A percentile compares a stretch with the other conserved stretches of the same genome.
Evolutionary conservation across 73 alveolate species (phyloP).

Genomic region (Breviolum minutum): DNA sequence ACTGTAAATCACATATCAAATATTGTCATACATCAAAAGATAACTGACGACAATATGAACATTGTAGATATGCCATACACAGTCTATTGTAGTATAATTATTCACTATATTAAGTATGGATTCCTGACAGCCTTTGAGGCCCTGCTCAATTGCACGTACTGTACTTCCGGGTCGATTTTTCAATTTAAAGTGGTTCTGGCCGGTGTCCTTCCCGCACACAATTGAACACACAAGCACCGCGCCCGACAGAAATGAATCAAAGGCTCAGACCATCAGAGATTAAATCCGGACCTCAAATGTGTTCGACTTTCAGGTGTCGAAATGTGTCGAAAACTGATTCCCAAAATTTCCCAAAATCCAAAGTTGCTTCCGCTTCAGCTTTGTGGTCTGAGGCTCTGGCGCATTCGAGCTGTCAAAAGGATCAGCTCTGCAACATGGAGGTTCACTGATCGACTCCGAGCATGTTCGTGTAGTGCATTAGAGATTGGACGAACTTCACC

Average conservation of each 20-base stretch:
- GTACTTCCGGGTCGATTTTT: not conserved
- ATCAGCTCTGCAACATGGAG: slow-evolving; percentile 52
- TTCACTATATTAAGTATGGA: too few species aligned
- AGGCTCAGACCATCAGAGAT: slow-evolving; percentile 26
- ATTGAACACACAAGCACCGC: too few species aligned
- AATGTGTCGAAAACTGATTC: not conserved
- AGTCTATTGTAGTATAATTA: too few species aligned
- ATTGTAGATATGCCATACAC: too few species aligned
- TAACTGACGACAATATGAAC: too few species aligned
- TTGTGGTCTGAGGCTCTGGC: not conserved
- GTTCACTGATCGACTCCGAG: slow-evolving; percentile 71
- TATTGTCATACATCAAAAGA: too few species aligned
- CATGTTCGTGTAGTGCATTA: slow-evolving; percentile 81
- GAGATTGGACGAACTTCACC: slow-evolving; percentile 89
- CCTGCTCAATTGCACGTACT: too few species aligned
- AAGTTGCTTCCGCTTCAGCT: not conserved
- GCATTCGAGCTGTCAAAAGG: not conserved
- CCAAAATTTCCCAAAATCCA: too few species aligned
- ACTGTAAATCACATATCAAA: too few species aligned
- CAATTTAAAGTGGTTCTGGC: not conserved
- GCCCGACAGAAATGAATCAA: not conserved
- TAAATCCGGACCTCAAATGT: slow-evolving; percentile 11
- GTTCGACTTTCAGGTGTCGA: not conserved
- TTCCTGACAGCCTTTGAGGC: too few species aligned
- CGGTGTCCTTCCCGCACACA: not conserved